Evolutionary conservation across 257 asterid genomes (phyloP), one percentile per base, ranked within the genome.

Genomic region (Solanum sejunctum): DNA sequence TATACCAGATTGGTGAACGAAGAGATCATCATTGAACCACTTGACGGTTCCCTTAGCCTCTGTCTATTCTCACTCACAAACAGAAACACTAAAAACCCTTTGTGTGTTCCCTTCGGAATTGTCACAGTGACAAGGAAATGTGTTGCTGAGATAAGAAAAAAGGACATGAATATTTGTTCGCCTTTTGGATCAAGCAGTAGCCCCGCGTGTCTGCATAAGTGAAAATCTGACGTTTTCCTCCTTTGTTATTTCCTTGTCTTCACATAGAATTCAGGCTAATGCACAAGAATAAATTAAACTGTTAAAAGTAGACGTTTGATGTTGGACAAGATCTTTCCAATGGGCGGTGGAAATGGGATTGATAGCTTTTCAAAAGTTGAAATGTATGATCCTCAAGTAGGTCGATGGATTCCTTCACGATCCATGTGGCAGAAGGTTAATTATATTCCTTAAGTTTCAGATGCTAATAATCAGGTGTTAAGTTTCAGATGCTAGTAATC

Each of bases 361-460:
- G 93, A 90, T 10, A 84, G 92, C 90, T 93, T 93, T 86, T 87
- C 98, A 61, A 88, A 86, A 63, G 97, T 93, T 82, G 97, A 93
- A 85, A 92, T 96, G 98, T 91, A 91, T 26, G 98, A 96, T 86
- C 88, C 91, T 18, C 84, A 89, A 83, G 83, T 92, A 87, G 97
- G 98, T 36, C 90, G 92, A 72, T 96, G 99, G 98, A 94, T 93
- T 84, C 55, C 90, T 70, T 89, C 95, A 55, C 95, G 92, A 87
- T 94, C 98, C 52, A 90, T 93, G 98, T 89, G 88, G 73, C 89
- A 94, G 79, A 93, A 92, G 98, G 99, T 94, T 81, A 20, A 75
- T 43, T 45, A 16, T 51, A 10, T 51, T 26, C 63, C 82, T 77
- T 49, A 36, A 4, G 41, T 36, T 36, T 36, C 41, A 36, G 41